Base-by-base conservation (phyloP, 2,329 filamentous ascomycete species). In the Colletotrichum lini region DNA sequence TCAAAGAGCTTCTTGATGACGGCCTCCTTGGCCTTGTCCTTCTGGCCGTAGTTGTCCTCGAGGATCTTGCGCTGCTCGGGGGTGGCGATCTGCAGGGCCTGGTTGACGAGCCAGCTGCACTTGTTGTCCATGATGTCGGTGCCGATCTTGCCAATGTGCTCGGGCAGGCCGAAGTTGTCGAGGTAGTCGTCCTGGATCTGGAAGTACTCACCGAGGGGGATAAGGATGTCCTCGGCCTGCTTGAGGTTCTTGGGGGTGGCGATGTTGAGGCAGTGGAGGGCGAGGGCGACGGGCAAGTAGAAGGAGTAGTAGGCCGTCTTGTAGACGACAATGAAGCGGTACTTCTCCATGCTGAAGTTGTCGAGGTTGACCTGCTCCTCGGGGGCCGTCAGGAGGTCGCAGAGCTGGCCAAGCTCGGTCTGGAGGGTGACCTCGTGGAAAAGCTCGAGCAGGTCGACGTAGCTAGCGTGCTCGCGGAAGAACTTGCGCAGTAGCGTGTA, bases 81-180 rank as follows among this genome's bases (percentile, higher is more conserved):
- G 2, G 89, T 95, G 74, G 90, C 93, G 73, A 92, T 89, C 81
- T 91, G 88, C 71, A 99, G 88, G 57, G 96, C 96, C 84, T 98
- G 92, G 89, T 99, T 99, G 83, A 99, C 90, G 72, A 99, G 87
- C 96, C 96, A 99, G 52, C 94, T 97, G 89, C 96, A 99, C 89
- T 99, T 99, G 90, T 99, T 99, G 86, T 99, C 96, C 88, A 95
- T 92, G 83, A 99, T 99, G 80, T 99, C 96, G 72, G 96, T 99
- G 75, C 96, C 96, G 75, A 98, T 98, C 90, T 99, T 99, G 83
- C 96, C 96, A 81, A 99, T 96, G 79, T 95, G 90, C 78, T 94
- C 91, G 49, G 96, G 95, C 77, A 96, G 92, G 77, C 96, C 96
- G 80, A 96, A 99, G 85, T 97, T 97, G 88, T 99, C 96, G 64